Evolutionary conservation across 2,329 filamentous ascomycete genomes (phyloP), one percentile per base, ranked within the genome.

Genomic region (Diaporthe sp.): DNA sequence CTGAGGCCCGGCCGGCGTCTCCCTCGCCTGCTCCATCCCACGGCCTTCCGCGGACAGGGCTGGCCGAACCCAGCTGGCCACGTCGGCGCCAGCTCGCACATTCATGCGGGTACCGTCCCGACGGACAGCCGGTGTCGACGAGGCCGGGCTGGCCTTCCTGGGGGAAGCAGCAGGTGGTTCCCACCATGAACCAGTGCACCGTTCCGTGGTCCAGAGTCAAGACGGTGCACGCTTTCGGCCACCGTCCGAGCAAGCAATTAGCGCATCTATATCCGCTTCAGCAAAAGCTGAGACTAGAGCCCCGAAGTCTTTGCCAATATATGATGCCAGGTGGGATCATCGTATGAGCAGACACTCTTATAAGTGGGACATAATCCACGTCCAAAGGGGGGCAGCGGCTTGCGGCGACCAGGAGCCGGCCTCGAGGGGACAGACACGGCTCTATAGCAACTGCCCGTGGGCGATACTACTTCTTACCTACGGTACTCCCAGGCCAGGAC

Each of bases 281-380:
- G 33, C 69, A 52, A 42, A 40, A 61, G 69, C 69, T 71, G 69
- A 71, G 69, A 61, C 55, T 30, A 57, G 40, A 71, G 69, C 69
- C 68, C 68, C 54, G 45, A 72, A 15, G 13, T 54, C 69, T 52
- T 64, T 71, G 68, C 55, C 40, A 58, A 50, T 71, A 50, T 60
- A 60, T 68, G 64, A 40, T 68, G 64, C 64, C 47, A 40, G 64
- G 64, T 68, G 64, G 64, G 64, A 68, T 68, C 30, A 68, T 68
- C 64, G 68, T 71, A 71, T 60, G 42, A 47, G 52, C 42, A 71
- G 68, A 38, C 42, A 13, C 52, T 71, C 54, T 70, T 45, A 58
- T 58, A 60, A 71, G 68, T 58, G 64, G 64, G 64, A 58, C 68
- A 45, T 1, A 57, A 42, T 7, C 55, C 58, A 72, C 69, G 58